Conservation (phyloP, 1,139 yeast species). For the Hyphopichia fennica region DNA sequence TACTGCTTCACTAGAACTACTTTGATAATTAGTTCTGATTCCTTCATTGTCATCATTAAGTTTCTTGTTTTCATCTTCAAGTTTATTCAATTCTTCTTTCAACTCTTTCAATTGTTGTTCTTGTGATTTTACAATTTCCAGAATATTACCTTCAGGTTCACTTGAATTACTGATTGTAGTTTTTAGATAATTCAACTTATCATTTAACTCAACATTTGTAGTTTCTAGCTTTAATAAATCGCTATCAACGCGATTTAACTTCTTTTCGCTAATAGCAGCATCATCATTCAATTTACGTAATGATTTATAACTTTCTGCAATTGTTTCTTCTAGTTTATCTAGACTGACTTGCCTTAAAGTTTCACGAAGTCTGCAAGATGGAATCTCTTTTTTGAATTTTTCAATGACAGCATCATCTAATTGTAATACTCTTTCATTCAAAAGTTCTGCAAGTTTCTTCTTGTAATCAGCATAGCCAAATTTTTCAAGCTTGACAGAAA, state of each 20-base stretch:
- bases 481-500: slow-evolving; percentile 11
- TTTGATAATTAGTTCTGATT: slow-evolving; percentile 52
- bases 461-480: slow-evolving; percentile 40
- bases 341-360: slow-evolving; percentile 49
- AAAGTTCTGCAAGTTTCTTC: slow-evolving; percentile 37
- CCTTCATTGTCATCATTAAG: slow-evolving; percentile 37
- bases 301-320: slow-evolving; percentile 49
- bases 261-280: slow-evolving; percentile 47
- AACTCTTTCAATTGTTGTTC: slow-evolving; percentile 28
- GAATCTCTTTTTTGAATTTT: slow-evolving; percentile 23
- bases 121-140: slow-evolving; percentile 21
- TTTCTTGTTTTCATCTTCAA: slow-evolving; percentile 26
- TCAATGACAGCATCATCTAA: slow-evolving; percentile 28
- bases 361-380: slow-evolving; percentile 39
- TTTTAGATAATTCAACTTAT: slow-evolving; percentile 7
- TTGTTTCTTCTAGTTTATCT: slow-evolving; percentile 49
- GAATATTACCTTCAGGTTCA: slow-evolving; percentile 6
- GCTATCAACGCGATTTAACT: slow-evolving; percentile 41
- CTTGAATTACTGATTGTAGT: slow-evolving; percentile 1
- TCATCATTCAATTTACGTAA: slow-evolving; percentile 50
- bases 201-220: slow-evolving; percentile 14
- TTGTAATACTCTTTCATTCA: slow-evolving; percentile 35
- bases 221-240: slow-evolving; percentile 25
- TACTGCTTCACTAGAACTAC: slow-evolving; percentile 55
- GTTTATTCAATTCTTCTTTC: slow-evolving; percentile 23